phyloP scores from a whole-genome alignment of 148 eudicot genomes.

The Diospyros lotus region DNA sequence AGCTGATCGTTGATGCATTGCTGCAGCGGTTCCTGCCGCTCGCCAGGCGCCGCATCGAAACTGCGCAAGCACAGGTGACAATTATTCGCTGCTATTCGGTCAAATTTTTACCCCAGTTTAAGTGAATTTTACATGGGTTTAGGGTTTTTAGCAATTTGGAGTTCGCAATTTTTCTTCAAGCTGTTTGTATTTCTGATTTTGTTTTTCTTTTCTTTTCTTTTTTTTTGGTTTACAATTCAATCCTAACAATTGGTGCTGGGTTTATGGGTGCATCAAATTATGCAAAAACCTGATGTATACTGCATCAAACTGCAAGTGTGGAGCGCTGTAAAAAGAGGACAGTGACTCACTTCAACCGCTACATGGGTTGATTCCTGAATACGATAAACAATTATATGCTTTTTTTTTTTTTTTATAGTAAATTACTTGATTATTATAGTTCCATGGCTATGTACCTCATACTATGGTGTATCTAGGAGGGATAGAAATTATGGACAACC shows the following conservation, averaged over 20 bases:
- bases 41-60: conserved; percentile 95
- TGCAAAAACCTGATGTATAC: neutral
- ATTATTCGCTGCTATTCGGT: neutral
- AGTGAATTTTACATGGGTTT: neutral
- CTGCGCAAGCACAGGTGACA: conserved; percentile 91
- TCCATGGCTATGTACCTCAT: no score
- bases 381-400: no score
- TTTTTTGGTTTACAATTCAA: neutral
- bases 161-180: neutral
- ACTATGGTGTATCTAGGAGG: neutral
- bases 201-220: neutral
- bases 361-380: no score
- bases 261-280: neutral
- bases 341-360: neutral
- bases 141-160: neutral
- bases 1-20: conserved; percentile 91
- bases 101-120: neutral
- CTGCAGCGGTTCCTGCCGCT: conserved; percentile 96
- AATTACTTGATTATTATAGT: no score
- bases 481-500: neutral
- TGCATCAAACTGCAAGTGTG: neutral
- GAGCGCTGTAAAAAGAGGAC: neutral
- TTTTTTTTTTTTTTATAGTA: no score
- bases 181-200: neutral
- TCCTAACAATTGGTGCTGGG: neutral